Conservation (phyloP, 164 flowering plant genomes). For the Kalanchoe fedtschenkoi region DNA sequence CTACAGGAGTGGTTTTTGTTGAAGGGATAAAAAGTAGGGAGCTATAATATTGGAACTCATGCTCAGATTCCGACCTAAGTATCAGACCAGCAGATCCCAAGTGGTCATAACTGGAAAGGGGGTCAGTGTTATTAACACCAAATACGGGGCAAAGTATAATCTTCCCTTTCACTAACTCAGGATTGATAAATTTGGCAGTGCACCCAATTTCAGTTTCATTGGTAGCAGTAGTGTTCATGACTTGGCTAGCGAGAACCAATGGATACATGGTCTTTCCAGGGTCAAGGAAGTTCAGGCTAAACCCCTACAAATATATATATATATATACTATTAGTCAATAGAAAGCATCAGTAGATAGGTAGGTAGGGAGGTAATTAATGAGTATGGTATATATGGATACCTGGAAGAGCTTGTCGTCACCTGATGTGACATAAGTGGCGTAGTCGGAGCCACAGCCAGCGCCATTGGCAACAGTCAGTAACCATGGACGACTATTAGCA, state of each 20-base stretch:
- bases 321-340: no score
- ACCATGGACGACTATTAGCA: slow-evolving; percentile 27
- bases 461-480: slow-evolving; percentile 28
- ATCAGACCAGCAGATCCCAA: neutral
- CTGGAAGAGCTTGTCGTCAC: neutral
- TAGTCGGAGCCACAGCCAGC: slow-evolving; percentile 7
- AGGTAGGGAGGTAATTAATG: no score
- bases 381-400: no score
- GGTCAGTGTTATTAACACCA: no score
- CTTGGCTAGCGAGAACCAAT: neutral
- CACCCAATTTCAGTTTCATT: no score
- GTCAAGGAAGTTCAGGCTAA: neutral
- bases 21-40: no score
- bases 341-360: no score
- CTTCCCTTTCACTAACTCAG: neutral
- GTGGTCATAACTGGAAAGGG: neutral
- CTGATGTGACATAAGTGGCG: neutral
- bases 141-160: neutral
- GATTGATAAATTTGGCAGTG: no score
- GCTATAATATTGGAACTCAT: no score
- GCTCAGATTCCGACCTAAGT: neutral
- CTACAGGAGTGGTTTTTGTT: neutral
- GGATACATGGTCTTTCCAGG: neutral
- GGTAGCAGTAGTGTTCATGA: neutral
- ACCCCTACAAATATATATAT: no score